Conservation (phyloP, 257 asterid species). For the Gentiana straminea region DNA sequence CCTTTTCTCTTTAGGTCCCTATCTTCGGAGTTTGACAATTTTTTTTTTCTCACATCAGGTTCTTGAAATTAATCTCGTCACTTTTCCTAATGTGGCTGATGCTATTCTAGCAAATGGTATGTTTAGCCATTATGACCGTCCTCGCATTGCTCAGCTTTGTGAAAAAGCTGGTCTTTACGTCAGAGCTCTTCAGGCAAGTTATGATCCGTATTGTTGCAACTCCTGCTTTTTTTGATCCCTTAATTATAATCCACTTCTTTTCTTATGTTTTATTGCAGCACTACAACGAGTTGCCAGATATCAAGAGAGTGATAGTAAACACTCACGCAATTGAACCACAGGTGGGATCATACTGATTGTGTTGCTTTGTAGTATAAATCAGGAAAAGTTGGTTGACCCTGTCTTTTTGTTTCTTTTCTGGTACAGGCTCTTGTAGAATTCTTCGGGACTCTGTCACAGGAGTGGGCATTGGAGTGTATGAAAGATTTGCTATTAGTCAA, state of each 20-base stretch:
- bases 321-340: conserved; percentile 99
- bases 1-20: conserved; percentile 2
- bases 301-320: conserved; percentile 95
- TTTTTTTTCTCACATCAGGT: conserved; percentile 37
- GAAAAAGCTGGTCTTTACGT: conserved; percentile 94
- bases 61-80: conserved; percentile 86
- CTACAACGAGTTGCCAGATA: conserved; percentile 84
- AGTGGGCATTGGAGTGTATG: conserved; percentile 98
- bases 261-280: conserved; percentile 45
- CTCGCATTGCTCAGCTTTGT: conserved; percentile 92
- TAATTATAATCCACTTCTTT: neutral
- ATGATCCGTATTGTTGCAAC: conserved; percentile 1
- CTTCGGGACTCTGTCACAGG: conserved; percentile 85
- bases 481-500: conserved; percentile 82
- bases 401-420: conserved; percentile 4
- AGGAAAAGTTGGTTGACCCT: conserved; percentile 9
- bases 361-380: conserved; percentile 4
- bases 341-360: conserved; percentile 29
- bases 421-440: conserved; percentile 83
- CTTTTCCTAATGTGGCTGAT: conserved; percentile 97
- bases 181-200: conserved; percentile 86
- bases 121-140: conserved; percentile 97
- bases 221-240: neutral
- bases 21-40: no score
- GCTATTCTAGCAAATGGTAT: conserved; percentile 97